A percentile compares a stretch with the other conserved stretches of the same genome.
Conservation (phyloP, 345 rosid genomes). For the Rubroshorea leprosula region DNA sequence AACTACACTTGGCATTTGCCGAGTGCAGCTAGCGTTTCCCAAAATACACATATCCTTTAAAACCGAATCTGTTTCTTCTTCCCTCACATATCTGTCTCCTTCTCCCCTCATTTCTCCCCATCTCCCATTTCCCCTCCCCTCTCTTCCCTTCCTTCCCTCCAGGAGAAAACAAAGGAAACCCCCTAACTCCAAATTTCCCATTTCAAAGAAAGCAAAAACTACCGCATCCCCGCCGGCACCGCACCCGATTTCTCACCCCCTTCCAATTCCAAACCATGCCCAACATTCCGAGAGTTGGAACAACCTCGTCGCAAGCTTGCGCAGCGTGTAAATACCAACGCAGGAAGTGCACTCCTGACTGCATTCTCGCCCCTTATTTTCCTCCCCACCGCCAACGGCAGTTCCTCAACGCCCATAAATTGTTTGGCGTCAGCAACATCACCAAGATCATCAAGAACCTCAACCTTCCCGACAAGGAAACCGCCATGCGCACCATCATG, state of each 20-base stretch:
- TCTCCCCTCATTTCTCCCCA: conserved; percentile 47
- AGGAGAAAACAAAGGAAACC: conserved; percentile 32
- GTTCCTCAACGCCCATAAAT: conserved; percentile 89
- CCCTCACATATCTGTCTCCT: not conserved
- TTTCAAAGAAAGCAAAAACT: conserved; percentile 17
- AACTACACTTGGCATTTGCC: too few relatives aligned
- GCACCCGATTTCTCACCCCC: conserved; percentile 44
- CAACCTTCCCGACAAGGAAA: conserved; percentile 55
- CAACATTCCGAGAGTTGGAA: conserved; percentile 21
- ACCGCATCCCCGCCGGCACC: conserved; percentile 53
- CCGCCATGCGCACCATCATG: conserved; percentile 82
- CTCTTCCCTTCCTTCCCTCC: conserved; percentile 31
- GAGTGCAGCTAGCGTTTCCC: too few relatives aligned
- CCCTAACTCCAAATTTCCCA: conserved; percentile 7
- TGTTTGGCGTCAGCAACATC: conserved; percentile 88
- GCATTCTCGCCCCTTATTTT: conserved; percentile 94
- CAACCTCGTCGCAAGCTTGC: conserved; percentile 57
- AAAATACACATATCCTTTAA: not conserved
- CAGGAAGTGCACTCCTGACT: conserved; percentile 82
- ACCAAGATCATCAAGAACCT: conserved; percentile 74
- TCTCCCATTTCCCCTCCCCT: conserved; percentile 19
- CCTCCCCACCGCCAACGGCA: conserved; percentile 80
- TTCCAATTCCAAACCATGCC: conserved; percentile 2
- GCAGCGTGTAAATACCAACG: conserved; percentile 99
- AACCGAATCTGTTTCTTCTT: not conserved